Base-by-base conservation (phyloP, 768 basidiomycete genomes). In the Boletus speciosus region DNA sequence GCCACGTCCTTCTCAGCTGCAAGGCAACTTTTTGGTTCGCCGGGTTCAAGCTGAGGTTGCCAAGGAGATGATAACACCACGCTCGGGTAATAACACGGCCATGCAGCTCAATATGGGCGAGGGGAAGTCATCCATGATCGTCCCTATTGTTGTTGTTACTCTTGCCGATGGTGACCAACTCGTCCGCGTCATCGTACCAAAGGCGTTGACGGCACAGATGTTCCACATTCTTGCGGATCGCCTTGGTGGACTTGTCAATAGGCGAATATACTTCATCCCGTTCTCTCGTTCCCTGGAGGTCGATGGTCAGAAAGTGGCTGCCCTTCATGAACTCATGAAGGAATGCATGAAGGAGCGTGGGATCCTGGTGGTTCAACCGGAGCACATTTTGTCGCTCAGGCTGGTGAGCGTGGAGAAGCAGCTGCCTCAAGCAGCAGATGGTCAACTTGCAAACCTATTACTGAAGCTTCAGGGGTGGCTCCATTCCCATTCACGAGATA, bases 131-230 rank as follows among this genome's bases (percentile, higher is more conserved):
- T 74, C 72, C 0, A 73, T 73, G 2, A 75, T 82, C 16, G 70
- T 81, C 2, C 81, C 81, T 2, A 66, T 81, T 14, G 64, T 72
- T 3, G 65, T 73, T 0, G 61, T 71, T 0, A 56, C 64, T 1
- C 66, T 82, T n/a, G 76, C 81, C 0, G 63, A 80, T 57, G 74
- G 76, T 1, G 10, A 68, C 3, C 72, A 65, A 21, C 63, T 82
- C 1, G 74, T 72, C 19, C 73, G 81, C 14, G 72, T 82, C n/a
- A 63, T 82, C 3, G 73, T 77, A 19, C 67, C 78, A 16, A 80
- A 80, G 52, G 65, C 78, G 0, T 67, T 81, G 6, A 63, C 68
- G 0, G 60, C 52, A 1, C 77, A 78, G 51, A 82, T 78, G 76
- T 78, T 81, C 50, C 69, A 75, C 9, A 47, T 78, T 2, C 69